Evolutionary conservation across 768 basidiomycete species (phyloP).

Genomic region (Lentinula sp.): DNA sequence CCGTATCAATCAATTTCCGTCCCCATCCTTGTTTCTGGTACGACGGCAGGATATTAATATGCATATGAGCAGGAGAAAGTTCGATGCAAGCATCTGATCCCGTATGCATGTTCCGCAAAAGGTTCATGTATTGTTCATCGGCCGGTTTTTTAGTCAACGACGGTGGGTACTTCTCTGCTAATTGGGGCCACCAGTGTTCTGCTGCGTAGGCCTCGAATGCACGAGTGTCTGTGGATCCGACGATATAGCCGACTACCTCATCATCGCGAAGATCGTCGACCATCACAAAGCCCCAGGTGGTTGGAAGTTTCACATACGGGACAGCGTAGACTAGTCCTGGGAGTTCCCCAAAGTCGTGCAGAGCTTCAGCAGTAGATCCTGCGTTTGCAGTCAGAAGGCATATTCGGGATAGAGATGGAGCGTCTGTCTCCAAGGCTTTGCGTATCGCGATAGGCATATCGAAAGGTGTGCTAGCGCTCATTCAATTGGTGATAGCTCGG

Average conservation of each 20-base stretch:
- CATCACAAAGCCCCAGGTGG: constrained; percentile 71
- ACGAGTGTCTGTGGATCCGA: constrained; percentile 65
- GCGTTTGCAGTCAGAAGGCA: constrained; percentile 73
- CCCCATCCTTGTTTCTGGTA: constrained; percentile 72
- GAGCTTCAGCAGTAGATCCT: constrained; percentile 55
- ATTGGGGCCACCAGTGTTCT: constrained; percentile 60
- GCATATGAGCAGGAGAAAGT: constrained; percentile 70
- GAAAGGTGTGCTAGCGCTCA: not conserved
- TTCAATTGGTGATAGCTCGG: not conserved
- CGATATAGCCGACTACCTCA: constrained; percentile 61
- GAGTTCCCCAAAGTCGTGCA: constrained; percentile 59
- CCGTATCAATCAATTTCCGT: constrained; percentile 50
- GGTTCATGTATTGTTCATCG: constrained; percentile 38
- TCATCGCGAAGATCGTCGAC: constrained; percentile 38
- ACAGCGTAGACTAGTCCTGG: constrained; percentile 70
- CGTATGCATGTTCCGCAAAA: constrained; percentile 34
- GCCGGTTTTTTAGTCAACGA: constrained; percentile 27
- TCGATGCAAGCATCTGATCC: constrained; percentile 49
- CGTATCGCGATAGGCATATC: constrained; percentile 47
- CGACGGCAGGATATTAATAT: constrained; percentile 64
- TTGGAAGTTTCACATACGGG: constrained; percentile 67
- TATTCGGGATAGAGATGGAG: constrained; percentile 54
- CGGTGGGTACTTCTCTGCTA: constrained; percentile 49
- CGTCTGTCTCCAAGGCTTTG: constrained; percentile 47
- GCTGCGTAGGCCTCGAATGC: constrained; percentile 51